Percentiles rank a stretch among this genome's conserved stretches.
phyloP scores from a whole-genome alignment of 2,329 filamentous ascomycete species.

The Botrytis porri region DNA sequence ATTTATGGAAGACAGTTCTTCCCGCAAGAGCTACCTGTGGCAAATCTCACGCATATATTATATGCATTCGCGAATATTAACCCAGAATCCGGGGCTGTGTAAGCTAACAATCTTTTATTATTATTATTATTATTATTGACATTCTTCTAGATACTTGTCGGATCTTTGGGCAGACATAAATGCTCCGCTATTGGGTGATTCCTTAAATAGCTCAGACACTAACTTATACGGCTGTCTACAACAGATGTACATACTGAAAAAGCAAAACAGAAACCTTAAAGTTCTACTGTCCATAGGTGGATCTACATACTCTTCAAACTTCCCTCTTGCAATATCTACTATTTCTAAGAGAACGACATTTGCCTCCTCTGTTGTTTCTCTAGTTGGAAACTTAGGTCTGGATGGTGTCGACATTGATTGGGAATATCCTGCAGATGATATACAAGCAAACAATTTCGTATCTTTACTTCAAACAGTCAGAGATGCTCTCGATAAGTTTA shows the following conservation, averaged over 20 bases:
- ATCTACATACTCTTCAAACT: constrained; percentile 79
- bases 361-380: constrained; percentile 62
- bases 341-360: constrained; percentile 61
- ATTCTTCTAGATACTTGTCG: constrained; percentile 52
- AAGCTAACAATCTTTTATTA: constrained; percentile 45
- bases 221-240: constrained; percentile 81
- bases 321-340: constrained; percentile 64
- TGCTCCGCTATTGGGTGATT: constrained; percentile 73
- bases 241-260: constrained; percentile 75
- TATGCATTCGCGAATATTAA: constrained; percentile 78
- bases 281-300: constrained; percentile 78
- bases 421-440: constrained; percentile 31
- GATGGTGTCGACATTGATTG: constrained; percentile 46
- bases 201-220: constrained; percentile 62
- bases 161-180: constrained; percentile 69
- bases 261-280: constrained; percentile 73
- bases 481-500: constrained; percentile 48
- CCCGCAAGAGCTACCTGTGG: constrained; percentile 65
- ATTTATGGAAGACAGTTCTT: constrained; percentile 73
- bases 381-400: constrained; percentile 71
- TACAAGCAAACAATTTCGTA: constrained; percentile 35
- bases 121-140: constrained; percentile 21
- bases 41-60: constrained; percentile 72
- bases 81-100: constrained; percentile 64
- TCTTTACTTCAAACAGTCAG: constrained; percentile 35